These are phyloP conservation scores for Pythium vanterpoolii DNA, from an alignment of 352 stramenopile species.

Conservation along the genomic window DNA sequence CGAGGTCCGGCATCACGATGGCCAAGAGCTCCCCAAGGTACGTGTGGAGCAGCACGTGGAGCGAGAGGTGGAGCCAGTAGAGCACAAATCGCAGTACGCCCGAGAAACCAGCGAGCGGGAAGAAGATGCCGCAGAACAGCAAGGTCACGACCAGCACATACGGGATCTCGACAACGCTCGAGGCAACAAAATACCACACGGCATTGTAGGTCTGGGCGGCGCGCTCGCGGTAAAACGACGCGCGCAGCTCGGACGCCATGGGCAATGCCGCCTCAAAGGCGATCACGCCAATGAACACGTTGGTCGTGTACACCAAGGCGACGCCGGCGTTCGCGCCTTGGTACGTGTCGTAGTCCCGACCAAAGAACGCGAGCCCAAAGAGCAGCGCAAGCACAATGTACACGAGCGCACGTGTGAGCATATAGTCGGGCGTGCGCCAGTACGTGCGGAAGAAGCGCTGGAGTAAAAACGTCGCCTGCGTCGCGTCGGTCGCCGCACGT, in stretches of 20 bases:
- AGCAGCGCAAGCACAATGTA: slow-evolving; percentile 75
- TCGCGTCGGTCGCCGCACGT: slow-evolving; percentile 15
- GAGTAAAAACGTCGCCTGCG: slow-evolving; percentile 47
- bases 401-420: slow-evolving; percentile 71
- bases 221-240: slow-evolving; percentile 87
- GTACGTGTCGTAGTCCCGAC: slow-evolving; percentile 44
- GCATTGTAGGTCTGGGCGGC: slow-evolving; percentile 75
- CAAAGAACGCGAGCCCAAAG: slow-evolving; percentile 69
- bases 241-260: slow-evolving; percentile 77
- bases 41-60: slow-evolving; percentile 25
- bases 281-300: slow-evolving; percentile 80
- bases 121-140: slow-evolving; percentile 33
- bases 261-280: slow-evolving; percentile 75
- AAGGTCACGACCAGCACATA: slow-evolving; percentile 25
- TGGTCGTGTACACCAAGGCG: slow-evolving; percentile 81
- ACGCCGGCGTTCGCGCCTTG: slow-evolving; percentile 58
- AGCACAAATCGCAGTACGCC: slow-evolving; percentile 3
- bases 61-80: slow-evolving; percentile 26
- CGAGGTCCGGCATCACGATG: slow-evolving; percentile 18
- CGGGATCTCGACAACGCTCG: slow-evolving; percentile 65
- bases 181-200: slow-evolving; percentile 52
- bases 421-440: slow-evolving; percentile 85
- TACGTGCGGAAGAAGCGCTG: slow-evolving; percentile 55
- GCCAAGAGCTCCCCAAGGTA: slow-evolving; percentile 26
- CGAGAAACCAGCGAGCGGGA: slow-evolving; percentile 33